A percentile compares a stretch with the other conserved stretches of the same genome.
These are phyloP conservation scores for Kodamaea leandrae DNA, from an alignment of 805 yeast species.

Conservation along the genomic window DNA sequence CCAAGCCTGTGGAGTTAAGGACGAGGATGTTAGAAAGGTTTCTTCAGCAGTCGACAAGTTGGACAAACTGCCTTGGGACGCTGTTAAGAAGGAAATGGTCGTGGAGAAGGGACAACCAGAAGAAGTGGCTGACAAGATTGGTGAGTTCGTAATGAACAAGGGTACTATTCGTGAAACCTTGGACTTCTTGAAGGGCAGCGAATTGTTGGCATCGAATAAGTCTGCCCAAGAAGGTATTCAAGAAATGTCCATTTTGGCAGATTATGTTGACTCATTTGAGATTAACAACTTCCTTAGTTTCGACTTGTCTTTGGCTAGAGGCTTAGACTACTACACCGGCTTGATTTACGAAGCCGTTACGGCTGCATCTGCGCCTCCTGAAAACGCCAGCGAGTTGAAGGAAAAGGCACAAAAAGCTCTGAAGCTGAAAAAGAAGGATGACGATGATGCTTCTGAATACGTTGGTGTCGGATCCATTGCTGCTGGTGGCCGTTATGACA, in stretches of 20 bases:
- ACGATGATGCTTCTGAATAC: constrained; percentile 91
- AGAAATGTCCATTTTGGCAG: constrained; percentile 74
- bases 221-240: constrained; percentile 76
- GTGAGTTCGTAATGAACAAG: constrained; percentile 81
- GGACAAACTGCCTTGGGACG: constrained; percentile 95
- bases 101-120: constrained; percentile 88
- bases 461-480: constrained; percentile 99
- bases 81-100: constrained; percentile 85
- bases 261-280: constrained; percentile 81
- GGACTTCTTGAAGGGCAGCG: constrained; percentile 53
- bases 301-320: constrained; percentile 94
- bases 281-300: constrained; percentile 68
- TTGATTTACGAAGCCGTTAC: constrained; percentile 96
- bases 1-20: constrained; percentile 90
- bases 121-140: constrained; percentile 90
- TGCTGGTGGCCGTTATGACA: constrained; percentile 98
- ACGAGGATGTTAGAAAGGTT: constrained; percentile 88
- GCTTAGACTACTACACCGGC: constrained; percentile 96
- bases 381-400: constrained; percentile 67
- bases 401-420: constrained; percentile 38
- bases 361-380: constrained; percentile 93
- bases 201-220: constrained; percentile 57
- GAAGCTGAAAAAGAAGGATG: constrained; percentile 44
- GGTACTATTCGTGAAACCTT: constrained; percentile 72
- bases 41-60: constrained; percentile 96